Base-by-base conservation (phyloP, 208 protist genomes). In the Herpetomonas samuelpessoai region DNA sequence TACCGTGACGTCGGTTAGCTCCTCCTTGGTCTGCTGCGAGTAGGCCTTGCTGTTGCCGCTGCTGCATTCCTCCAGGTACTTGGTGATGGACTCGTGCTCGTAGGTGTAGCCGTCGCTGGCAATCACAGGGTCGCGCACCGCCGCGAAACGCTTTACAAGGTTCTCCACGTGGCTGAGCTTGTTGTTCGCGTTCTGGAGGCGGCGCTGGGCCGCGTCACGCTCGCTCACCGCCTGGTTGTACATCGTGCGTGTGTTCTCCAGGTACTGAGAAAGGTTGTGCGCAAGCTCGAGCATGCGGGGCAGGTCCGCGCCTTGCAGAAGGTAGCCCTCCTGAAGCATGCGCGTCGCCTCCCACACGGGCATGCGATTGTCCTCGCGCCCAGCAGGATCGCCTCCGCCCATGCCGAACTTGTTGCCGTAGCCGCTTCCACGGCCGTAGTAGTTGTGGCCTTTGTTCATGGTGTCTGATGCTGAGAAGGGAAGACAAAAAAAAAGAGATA, bases 21-120 rank as follows among this genome's bases (percentile, higher is more conserved):
- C 84, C 71, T 95, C 88, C 70, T 91, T 89, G 2, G 83, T 92
- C 57, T 88, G 77, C 51, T 90, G 74, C 16, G 88, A 95, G 69
- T 90, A 89, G 0, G 88, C 83, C 67, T 88, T 88, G 54, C 80
- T 89, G 62, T 88, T 86, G 6, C 74, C 79, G 53, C 52, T 58
- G 39, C 70, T 72, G 66, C 88, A 95, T 31, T 92, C 83, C 39
- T 74, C 61, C 4, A 91, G 61, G 75, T 95, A 95, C 41, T 80
- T 65, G 19, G 56, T 68, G 24, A 95, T 79, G 31, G 74, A 71
- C 18, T 57, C 57, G 27, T 81, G 76, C 68, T 91, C 85, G 74
- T 95, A 95, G 10, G 85, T 95, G 77, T 82, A 95, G 28, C 88
- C 88, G 57, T 95, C 88, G 46, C 85, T 92, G 39, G 88, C 88